Base-by-base conservation (phyloP, 2,329 filamentous ascomycete genomes). In the Diaporthe sp. region DNA sequence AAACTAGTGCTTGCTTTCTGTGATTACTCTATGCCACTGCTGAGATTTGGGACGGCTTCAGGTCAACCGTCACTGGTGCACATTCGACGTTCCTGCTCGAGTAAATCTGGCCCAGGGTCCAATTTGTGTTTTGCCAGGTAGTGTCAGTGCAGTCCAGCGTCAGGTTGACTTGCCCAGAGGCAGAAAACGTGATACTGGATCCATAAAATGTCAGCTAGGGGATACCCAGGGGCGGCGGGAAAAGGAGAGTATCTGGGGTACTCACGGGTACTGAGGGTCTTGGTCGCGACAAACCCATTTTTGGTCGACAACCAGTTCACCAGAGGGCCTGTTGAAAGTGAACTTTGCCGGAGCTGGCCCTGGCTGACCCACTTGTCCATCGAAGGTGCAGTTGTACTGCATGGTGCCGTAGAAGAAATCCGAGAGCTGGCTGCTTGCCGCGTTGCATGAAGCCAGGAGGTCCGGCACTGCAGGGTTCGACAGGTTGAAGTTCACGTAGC, bases 351-450 rank as follows among this genome's bases (percentile, higher is more conserved):
- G 79, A 37, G 82, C 80, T 71, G 77, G 73, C 19, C 75, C 77
- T 72, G 77, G 73, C 39, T 75, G 75, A 8, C 55, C 71, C n/a
- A 77, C 78, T 3, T 79, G 78, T 13, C 81, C 78, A 10, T 80
- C 79, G n/a, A 80, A 76, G 3, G 78, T 77, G 83, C 89, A 90
- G 10, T 80, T 80, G 83, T 89, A 90, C 59, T 78, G 70, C 46
- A 85, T 25, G 69, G 80, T 85, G 78, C 87, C 88, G 80, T 87
- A 88, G 82, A 89, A 90, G 80, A 88, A 90, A 78, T 88, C 85
- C 13, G 68, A 75, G 7, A 89, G 84, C 81, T 85, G 83, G 77
- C 77, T 81, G 80, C 86, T 89, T 28, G 77, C 19, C 59, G 82
- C 87, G 39, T 76, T 77, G 85, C 89, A 90, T 46, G 71, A 69